A percentile compares a stretch with the other conserved stretches of the same genome.
These are phyloP conservation scores for Trichosporon asahii DNA, from an alignment of 1,284 basidiomycete species.

Conservation along the genomic window DNA sequence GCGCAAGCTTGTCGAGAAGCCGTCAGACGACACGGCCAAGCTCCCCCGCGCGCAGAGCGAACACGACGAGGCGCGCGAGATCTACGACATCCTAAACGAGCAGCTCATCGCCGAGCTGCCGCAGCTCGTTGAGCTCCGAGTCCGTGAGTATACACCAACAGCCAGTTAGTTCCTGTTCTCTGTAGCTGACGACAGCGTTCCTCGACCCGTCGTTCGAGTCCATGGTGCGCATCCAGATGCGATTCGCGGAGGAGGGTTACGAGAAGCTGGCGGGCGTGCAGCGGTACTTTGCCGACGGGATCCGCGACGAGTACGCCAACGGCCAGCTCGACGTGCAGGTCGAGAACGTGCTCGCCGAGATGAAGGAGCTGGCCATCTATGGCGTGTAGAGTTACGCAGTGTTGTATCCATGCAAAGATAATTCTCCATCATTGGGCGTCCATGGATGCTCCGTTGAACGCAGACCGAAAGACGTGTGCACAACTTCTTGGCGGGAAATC, in stretches of 20 bases:
- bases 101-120: constrained; percentile 89
- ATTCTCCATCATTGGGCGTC: too few relatives aligned
- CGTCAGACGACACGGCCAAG: constrained; percentile 86
- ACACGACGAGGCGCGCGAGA: constrained; percentile 85
- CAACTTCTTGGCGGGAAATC: too few relatives aligned
- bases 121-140: constrained; percentile 85
- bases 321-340: constrained; percentile 95
- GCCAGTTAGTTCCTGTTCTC: neutral
- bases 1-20: constrained; percentile 88
- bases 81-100: constrained; percentile 89
- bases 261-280: constrained; percentile 97
- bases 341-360: constrained; percentile 89
- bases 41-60: constrained; percentile 90
- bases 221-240: constrained; percentile 96
- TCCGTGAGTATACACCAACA: constrained; percentile 58
- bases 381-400: constrained; percentile 31
- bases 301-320: constrained; percentile 94
- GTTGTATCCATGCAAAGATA: constrained; percentile 9
- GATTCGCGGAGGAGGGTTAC: constrained; percentile 96
- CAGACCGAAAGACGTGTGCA: too few relatives aligned
- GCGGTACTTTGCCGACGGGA: constrained; percentile 85
- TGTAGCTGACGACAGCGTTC: constrained; percentile 56
- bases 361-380: constrained; percentile 92
- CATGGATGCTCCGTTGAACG: too few relatives aligned
- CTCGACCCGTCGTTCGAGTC: constrained; percentile 98